These are phyloP conservation scores for Hortiboletus campestris DNA, from an alignment of 768 basidiomycete species.

Conservation along the genomic window DNA sequence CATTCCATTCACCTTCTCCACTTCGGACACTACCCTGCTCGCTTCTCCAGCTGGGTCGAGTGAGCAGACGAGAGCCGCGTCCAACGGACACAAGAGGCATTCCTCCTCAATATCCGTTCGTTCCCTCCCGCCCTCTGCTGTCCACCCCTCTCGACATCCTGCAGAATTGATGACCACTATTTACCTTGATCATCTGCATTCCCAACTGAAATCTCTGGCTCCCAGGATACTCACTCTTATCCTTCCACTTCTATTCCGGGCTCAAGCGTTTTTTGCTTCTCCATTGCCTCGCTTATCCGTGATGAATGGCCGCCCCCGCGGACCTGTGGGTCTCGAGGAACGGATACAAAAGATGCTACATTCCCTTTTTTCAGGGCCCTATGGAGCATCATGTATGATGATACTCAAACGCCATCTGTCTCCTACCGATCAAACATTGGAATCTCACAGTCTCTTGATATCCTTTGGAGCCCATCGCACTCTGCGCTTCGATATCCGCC, in stretches of 20 bases:
- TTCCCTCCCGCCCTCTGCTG: constrained; percentile 36
- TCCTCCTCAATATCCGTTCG: constrained; percentile 58
- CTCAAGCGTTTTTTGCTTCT: constrained; percentile 60
- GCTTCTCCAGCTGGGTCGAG: constrained; percentile 33
- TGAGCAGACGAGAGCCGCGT: constrained; percentile 24
- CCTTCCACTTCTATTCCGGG: constrained; percentile 72
- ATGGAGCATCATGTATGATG: constrained; percentile 61
- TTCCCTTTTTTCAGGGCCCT: constrained; percentile 61
- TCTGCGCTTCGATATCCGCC: constrained; percentile 61
- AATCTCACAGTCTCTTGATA: constrained; percentile 34
- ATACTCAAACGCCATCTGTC: constrained; percentile 59
- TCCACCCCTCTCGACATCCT: constrained; percentile 42
- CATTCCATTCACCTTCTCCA: constrained; percentile 24
- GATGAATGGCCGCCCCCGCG: constrained; percentile 35
- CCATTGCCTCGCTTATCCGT: constrained; percentile 70
- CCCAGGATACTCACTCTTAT: constrained; percentile 52
- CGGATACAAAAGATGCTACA: constrained; percentile 56
- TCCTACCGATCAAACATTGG: constrained; percentile 27
- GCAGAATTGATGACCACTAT: constrained; percentile 62
- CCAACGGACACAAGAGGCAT: constrained; percentile 53
- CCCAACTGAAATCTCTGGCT: constrained; percentile 58
- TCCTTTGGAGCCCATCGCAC: constrained; percentile 62
- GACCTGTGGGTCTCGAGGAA: constrained; percentile 44
- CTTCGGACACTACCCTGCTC: constrained; percentile 11
- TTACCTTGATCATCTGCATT: constrained; percentile 62